Evolutionary conservation across 371 early-diverging fungal genomes (phyloP), one percentile per base, ranked within the genome.

Genomic region (Rhizopus microsporus): DNA sequence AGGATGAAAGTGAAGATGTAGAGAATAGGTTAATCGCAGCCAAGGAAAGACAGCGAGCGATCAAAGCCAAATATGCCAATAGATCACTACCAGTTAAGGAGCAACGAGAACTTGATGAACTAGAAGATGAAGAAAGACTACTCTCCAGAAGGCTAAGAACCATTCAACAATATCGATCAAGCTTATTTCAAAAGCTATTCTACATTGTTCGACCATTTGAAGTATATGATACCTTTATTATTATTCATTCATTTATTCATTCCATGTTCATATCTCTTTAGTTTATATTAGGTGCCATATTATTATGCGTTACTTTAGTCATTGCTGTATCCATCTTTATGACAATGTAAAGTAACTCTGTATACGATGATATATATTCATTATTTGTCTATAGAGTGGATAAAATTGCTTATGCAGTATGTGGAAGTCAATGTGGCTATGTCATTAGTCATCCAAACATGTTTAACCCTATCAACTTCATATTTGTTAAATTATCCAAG

Each of bases 361-460:
- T 5, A n/a, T 16, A 37, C 10, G 50, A 15, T 16, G 5, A 58
- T 7, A 15, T 10, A 48, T 10, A 56, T 13, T 17, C 13, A 45
- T 32, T 45, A 42, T 29, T 42, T 30, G 16, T 54, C 45, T 29
- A 38, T 37, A 64, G 74, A 30, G 66, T 77, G 49, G 85, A 83
- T 52, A 85, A 85, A 60, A 63, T 86, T 35, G 70, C 71, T 6
- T 75, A 71, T 53, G 78, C 85, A 0, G 62, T 84, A 13, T 88
- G 88, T 59, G 88, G 88, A 13, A 78, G 77, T 33, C 68, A 78
- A 59, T 88, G 88, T 63, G 88, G 88, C 34, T 88, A 84, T 59
- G 77, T 85, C 17, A 77, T 84, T 38, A 74, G 71, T 12, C 83
- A 78, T 48, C 78, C 84, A 9, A 71, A 77, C 33, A 48, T 85